Evolutionary conservation across 495 filamentous ascomycete genomes (phyloP).

Genomic region (Hypoxylon crocopeplum): DNA sequence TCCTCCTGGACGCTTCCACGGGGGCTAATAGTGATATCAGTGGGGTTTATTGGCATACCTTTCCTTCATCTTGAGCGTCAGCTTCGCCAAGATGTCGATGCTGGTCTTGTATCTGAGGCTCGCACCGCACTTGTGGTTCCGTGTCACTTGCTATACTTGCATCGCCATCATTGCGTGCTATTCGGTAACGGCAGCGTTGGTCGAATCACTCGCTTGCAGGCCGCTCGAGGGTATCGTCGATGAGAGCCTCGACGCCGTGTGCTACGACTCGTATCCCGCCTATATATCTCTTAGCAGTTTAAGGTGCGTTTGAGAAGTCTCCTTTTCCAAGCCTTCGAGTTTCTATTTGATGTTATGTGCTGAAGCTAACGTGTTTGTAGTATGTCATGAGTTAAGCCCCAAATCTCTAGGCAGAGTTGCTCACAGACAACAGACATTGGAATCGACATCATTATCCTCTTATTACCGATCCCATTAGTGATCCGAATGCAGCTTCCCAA

Average conservation of each 20-base stretch:
- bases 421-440: conserved; percentile 38
- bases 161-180: conserved; percentile 15
- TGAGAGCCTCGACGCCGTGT: conserved; percentile 21
- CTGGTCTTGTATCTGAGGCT: conserved; percentile 23
- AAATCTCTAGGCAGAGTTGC: not conserved
- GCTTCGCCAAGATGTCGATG: conserved; percentile 30
- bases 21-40: conserved; percentile 11
- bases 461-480: conserved; percentile 58
- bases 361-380: conserved; percentile 9
- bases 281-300: conserved; percentile 25
- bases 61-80: conserved; percentile 26
- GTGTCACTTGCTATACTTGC: conserved; percentile 18
- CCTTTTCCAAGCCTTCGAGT: not conserved
- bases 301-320: conserved; percentile 2
- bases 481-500: conserved; percentile 54
- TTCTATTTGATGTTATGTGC: not conserved
- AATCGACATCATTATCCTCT: conserved; percentile 46
- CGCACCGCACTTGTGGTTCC: conserved; percentile 20
- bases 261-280: conserved; percentile 28
- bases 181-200: conserved; percentile 19
- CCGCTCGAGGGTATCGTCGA: conserved; percentile 21
- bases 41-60: conserved; percentile 26
- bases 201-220: conserved; percentile 22
- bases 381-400: not conserved
- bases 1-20: not conserved